Conservation (phyloP, 169 alveolate species). For the Amoebophrya sp. region DNA sequence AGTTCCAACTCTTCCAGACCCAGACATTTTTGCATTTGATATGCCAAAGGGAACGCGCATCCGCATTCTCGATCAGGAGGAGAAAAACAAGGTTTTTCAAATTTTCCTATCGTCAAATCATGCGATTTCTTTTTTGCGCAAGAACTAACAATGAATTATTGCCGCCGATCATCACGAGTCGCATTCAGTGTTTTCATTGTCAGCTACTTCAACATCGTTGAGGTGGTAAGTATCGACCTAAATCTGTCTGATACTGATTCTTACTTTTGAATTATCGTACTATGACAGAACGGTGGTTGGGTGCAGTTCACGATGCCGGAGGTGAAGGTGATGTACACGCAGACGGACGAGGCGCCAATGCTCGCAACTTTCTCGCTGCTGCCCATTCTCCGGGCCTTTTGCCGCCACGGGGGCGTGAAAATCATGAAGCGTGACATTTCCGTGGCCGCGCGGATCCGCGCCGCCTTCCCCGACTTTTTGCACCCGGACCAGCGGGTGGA, state of each 20-base stretch:
- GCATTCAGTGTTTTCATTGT: not conserved
- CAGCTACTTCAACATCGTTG: not conserved
- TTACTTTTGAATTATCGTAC: not conserved
- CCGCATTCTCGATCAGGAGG: conserved; percentile 30
- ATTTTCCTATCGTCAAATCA: not conserved
- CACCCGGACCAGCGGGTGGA: conserved; percentile 41
- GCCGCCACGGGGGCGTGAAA: conserved; percentile 41
- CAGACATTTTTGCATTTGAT: no score
- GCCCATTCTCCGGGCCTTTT: conserved; percentile 43
- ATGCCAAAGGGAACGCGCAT: conserved; percentile 44
- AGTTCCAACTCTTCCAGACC: no score
- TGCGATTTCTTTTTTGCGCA: not conserved
- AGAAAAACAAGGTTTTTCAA: not conserved
- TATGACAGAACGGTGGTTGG: not conserved
- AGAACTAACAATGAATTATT: not conserved
- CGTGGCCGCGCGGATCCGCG: conserved; percentile 38
- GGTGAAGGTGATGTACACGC: conserved; percentile 45
- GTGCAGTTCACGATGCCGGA: conserved; percentile 26
- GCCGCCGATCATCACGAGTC: not conserved
- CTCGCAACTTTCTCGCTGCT: not conserved
- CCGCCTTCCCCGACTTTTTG: conserved; percentile 40
- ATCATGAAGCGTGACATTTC: conserved; percentile 43
- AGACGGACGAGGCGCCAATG: not conserved
- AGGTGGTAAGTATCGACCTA: not conserved
- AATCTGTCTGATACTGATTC: not conserved